phyloP scores from a whole-genome alignment of 192 early-diverging fungal species.

The Physocladia obscura region DNA sequence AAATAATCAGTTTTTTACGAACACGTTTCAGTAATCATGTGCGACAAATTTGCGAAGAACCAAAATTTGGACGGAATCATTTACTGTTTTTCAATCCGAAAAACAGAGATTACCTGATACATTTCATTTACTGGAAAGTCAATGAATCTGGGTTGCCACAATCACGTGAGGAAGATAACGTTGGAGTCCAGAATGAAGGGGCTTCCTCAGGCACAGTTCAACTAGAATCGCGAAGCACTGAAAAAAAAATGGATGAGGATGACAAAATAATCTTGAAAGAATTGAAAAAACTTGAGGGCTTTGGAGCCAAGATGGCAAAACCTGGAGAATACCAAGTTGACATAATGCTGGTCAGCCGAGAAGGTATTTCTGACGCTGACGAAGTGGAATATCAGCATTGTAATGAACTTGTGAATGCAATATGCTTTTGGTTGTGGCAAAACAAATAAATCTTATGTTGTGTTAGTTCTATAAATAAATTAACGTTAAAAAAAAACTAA shows the following conservation, averaged over 20 bases:
- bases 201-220: background rate
- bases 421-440: constrained; percentile 45
- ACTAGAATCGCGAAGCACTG: background rate
- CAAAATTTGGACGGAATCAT: constrained; percentile 31
- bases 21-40: background rate
- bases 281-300: background rate
- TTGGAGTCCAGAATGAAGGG: no score
- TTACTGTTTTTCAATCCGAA: constrained; percentile 48
- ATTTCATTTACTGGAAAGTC: constrained; percentile 36
- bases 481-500: background rate
- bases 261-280: constrained; percentile 10
- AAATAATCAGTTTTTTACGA: constrained; percentile 38
- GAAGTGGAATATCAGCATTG: constrained; percentile 46
- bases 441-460: background rate
- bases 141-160: constrained; percentile 12
- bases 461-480: background rate
- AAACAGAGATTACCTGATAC: constrained; percentile 51
- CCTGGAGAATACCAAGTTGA: constrained; percentile 35
- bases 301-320: constrained; percentile 17
- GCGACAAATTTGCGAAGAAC: constrained; percentile 27
- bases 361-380: constrained; percentile 39
- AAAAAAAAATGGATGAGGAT: background rate
- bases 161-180: background rate
- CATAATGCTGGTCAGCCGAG: constrained; percentile 40
- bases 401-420: constrained; percentile 44